Percentiles rank a stretch among this genome's conserved stretches.
phyloP scores from a whole-genome alignment of 176 grass and related monocot genomes.

The Bolboschoenus planiculmis region DNA sequence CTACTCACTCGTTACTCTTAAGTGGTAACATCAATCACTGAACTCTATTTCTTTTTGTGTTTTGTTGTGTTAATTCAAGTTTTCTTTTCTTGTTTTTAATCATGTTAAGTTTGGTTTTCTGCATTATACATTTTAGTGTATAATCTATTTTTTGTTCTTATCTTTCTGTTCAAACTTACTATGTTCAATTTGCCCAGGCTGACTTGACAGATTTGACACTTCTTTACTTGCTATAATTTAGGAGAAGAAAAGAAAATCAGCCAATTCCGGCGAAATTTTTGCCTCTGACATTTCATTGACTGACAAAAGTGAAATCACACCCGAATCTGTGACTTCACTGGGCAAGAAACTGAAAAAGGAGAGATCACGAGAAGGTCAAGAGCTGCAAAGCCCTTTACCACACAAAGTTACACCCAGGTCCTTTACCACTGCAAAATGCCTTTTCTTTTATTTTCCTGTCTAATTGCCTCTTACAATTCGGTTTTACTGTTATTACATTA shows the following conservation, averaged over 20 bases:
- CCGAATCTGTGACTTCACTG: not conserved
- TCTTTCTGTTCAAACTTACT: not conserved
- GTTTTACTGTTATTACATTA: not conserved
- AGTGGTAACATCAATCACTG: not conserved
- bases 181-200: not conserved
- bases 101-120: not conserved
- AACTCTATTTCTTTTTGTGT: not conserved
- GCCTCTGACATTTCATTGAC: not conserved
- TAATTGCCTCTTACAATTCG: not conserved
- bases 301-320: not conserved
- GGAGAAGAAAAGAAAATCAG: slow-evolving; percentile 1
- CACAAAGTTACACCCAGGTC: not conserved
- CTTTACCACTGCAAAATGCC: not conserved
- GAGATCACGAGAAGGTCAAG: not conserved
- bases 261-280: not conserved
- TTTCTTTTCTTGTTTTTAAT: not conserved
- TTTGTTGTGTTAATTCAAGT: not conserved
- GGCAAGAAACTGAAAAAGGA: not conserved
- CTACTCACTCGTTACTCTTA: not conserved
- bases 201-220: not conserved
- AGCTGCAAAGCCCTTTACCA: not conserved
- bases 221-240: slow-evolving; percentile 8
- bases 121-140: not conserved
- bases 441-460: not conserved
- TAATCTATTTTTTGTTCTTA: not conserved